A percentile compares a stretch with the other conserved stretches of the same genome.
These are phyloP conservation scores for Phragmites australis DNA, from an alignment of 176 grass and related monocot species.

Conservation along the genomic window DNA sequence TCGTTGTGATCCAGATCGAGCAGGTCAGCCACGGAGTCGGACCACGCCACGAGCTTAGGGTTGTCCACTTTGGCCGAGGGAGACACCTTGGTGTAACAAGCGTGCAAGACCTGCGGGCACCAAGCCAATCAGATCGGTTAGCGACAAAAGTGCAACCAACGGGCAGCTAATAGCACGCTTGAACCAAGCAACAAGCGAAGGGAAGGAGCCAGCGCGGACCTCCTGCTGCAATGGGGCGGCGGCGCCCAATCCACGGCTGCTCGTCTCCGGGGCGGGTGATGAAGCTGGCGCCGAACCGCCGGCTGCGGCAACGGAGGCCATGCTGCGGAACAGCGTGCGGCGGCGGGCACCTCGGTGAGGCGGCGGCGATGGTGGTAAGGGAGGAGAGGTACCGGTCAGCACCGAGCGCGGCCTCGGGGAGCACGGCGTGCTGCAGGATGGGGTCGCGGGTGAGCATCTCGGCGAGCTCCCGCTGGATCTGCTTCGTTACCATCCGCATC, in stretches of 20 bases:
- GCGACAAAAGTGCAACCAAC: background rate
- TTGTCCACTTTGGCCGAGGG: constrained; percentile 79
- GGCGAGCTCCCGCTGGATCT: constrained; percentile 90
- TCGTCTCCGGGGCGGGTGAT: background rate
- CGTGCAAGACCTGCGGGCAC: constrained; percentile 57
- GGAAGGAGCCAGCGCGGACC: constrained; percentile 20
- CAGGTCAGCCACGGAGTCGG: constrained; percentile 64
- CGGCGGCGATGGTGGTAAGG: constrained; percentile 47
- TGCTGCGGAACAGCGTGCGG: too few relatives aligned
- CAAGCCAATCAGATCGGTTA: background rate
- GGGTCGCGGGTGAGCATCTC: constrained; percentile 85
- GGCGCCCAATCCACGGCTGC: background rate
- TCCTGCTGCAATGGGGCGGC: constrained; percentile 31
- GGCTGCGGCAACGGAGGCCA: too few relatives aligned
- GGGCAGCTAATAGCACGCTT: background rate
- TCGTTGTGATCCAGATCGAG: constrained; percentile 96
- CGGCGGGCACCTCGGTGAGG: too few relatives aligned
- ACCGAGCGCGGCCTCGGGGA: constrained; percentile 88
- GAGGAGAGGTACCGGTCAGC: constrained; percentile 96
- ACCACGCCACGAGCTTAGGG: constrained; percentile 81
- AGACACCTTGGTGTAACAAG: constrained; percentile 79
- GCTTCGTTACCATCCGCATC: constrained; percentile 90
- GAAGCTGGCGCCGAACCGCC: background rate
- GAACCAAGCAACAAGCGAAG: background rate
- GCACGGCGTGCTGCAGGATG: constrained; percentile 79